Evolutionary conservation across 108 stramenopile genomes (phyloP), one percentile per base, ranked within the genome.

Genomic region (Cyclostephanos invisitatus): DNA sequence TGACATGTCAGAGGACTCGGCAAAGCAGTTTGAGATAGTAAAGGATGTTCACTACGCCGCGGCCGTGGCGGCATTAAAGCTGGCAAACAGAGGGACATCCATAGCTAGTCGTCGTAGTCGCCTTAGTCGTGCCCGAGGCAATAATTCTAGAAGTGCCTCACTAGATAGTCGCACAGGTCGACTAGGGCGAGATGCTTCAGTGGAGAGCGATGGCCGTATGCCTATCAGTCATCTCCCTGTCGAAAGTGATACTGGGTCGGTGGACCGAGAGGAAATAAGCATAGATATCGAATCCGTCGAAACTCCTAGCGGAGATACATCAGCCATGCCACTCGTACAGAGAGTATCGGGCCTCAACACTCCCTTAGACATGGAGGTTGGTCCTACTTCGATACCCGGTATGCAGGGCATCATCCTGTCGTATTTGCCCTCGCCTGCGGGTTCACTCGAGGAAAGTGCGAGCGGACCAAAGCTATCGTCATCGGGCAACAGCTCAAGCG

Each of bases 1-100:
- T 14, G 48, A 28, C 25, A 51, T 27, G 3, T 2, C 65, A 15
- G n/a, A 2, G 10, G 29, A 6, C 0, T 35, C 28, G 10, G 3
- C 37, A 47, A 27, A 60, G 17, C 11, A 40, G 55, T 61, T 55
- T 37, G 73, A 40, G 14, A 42, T 69, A 7, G 67, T 64, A 56
- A 64, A 70, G 29, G 57, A 69, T 69, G 53, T 62, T 20, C 64
- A 29, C 37, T 77, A 69, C n/a, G 75, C 75, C 29, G 68, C 68
- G 27, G 75, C 68, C 0, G 68, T 70, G 24, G 68, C 62, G 10
- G 61, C 61, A 18, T 57, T 77, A 7, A 37, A 1, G 20, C 17
- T 50, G 24, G 28, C 35, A 10, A 21, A 20, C 28, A 22, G 35
- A 50, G n/a, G 50, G n/a, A 5, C 12, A 1, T 48, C 47, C 48